A percentile compares a stretch with the other conserved stretches of the same genome.
phyloP scores from a whole-genome alignment of 1,139 yeast genomes.

The Diutina pseudorugosa region DNA sequence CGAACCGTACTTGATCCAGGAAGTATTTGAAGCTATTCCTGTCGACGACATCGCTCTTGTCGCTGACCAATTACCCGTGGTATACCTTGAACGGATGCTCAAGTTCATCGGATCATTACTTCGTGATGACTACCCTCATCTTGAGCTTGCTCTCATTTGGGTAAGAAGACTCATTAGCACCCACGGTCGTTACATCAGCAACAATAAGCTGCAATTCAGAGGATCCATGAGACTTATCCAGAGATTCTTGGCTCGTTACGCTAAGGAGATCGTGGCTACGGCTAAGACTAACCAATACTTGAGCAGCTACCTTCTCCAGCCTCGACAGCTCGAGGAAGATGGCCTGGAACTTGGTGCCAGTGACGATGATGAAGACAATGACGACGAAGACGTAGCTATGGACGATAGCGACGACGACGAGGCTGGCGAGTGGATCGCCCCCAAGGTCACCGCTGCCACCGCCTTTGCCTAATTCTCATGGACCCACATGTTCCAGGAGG shows the following conservation, averaged over 20 bases:
- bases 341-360: background rate
- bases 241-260: slow-evolving; percentile 61
- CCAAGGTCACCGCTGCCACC: slow-evolving; percentile 1
- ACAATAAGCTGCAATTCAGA: slow-evolving; percentile 51
- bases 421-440: slow-evolving; percentile 3
- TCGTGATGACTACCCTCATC: slow-evolving; percentile 60
- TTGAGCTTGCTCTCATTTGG: slow-evolving; percentile 82
- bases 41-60: slow-evolving; percentile 58
- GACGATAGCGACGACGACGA: slow-evolving; percentile 5
- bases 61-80: slow-evolving; percentile 55
- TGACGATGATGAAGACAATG: background rate
- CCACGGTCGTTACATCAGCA: slow-evolving; percentile 69
- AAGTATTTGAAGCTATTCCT: slow-evolving; percentile 70
- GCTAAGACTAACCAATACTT: slow-evolving; percentile 46
- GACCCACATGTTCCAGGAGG: too few species aligned
- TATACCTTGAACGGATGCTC: slow-evolving; percentile 60
- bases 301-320: slow-evolving; percentile 23
- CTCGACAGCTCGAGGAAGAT: background rate
- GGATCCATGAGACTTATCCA: slow-evolving; percentile 61
- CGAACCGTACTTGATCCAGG: slow-evolving; percentile 61
- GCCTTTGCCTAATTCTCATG: slow-evolving; percentile 2
- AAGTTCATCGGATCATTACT: slow-evolving; percentile 61
- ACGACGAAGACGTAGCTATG: slow-evolving; percentile 1
- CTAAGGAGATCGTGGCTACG: slow-evolving; percentile 55
- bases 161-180: slow-evolving; percentile 49